Evolutionary conservation across 2,329 filamentous ascomycete species (phyloP).

Genomic region (Coniella vitis): DNA sequence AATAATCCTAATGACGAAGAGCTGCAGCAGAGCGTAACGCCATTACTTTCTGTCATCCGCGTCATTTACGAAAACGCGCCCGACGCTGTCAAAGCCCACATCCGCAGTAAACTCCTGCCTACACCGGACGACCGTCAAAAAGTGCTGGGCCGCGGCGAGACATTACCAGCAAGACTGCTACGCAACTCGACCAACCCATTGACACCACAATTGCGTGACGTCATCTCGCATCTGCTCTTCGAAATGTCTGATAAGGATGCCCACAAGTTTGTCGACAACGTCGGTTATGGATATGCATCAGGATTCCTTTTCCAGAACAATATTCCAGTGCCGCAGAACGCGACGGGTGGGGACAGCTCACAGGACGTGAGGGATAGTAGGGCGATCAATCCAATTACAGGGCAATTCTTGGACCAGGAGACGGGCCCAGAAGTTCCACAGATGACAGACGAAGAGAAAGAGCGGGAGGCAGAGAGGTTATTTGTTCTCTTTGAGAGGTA

Average conservation of each 20-base stretch:
- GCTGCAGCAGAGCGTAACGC: slow-evolving; percentile 65
- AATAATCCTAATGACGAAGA: slow-evolving; percentile 57
- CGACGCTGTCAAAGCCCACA: slow-evolving; percentile 49
- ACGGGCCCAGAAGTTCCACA: slow-evolving; percentile 50
- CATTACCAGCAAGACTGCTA: slow-evolving; percentile 69
- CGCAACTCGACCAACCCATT: slow-evolving; percentile 68
- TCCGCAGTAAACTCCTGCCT: slow-evolving; percentile 67
- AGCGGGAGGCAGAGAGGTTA: slow-evolving; percentile 79
- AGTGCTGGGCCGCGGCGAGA: slow-evolving; percentile 69
- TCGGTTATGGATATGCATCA: slow-evolving; percentile 90
- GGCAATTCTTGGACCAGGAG: slow-evolving; percentile 69
- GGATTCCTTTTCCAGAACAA: slow-evolving; percentile 85
- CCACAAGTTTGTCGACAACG: slow-evolving; percentile 75
- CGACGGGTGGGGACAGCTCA: slow-evolving; percentile 44
- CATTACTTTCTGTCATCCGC: slow-evolving; percentile 68
- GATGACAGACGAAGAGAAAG: slow-evolving; percentile 90
- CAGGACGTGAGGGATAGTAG: slow-evolving; percentile 22
- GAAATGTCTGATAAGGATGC: slow-evolving; percentile 79
- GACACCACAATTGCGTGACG: slow-evolving; percentile 64
- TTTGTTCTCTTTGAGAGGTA: slow-evolving; percentile 89
- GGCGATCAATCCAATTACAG: slow-evolving; percentile 76
- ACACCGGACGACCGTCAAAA: slow-evolving; percentile 67
- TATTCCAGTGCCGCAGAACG: slow-evolving; percentile 65
- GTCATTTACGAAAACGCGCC: slow-evolving; percentile 66
- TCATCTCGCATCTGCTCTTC: slow-evolving; percentile 75